Conservation (phyloP, 2,329 filamentous ascomycete species). For the Dactylonectria estremocensis region DNA sequence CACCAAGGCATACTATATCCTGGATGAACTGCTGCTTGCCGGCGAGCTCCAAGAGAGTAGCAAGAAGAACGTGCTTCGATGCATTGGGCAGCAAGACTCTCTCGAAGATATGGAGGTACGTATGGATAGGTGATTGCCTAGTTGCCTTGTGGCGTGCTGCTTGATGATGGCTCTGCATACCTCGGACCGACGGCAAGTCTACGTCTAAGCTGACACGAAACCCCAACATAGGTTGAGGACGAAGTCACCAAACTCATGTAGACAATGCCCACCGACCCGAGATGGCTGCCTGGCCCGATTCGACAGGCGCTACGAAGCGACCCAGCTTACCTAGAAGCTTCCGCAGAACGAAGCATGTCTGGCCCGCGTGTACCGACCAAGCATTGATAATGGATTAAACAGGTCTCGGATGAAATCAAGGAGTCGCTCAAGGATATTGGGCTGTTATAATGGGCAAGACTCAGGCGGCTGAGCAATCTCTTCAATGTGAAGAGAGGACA, state of each 20-base stretch:
- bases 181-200: conserved; percentile 32
- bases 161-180: conserved; percentile 37
- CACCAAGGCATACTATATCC: conserved; percentile 99
- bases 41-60: conserved; percentile 99
- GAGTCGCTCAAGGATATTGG: conserved; percentile 49
- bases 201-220: conserved; percentile 51
- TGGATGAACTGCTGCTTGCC: conserved; percentile 94
- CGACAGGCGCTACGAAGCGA: conserved; percentile 36
- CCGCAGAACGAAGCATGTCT: conserved; percentile 29
- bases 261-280: conserved; percentile 42
- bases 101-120: conserved; percentile 99
- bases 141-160: conserved; percentile 36
- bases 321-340: conserved; percentile 31
- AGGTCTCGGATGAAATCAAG: conserved; percentile 48
- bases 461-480: conserved; percentile 53
- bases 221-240: conserved; percentile 80
- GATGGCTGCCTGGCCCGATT: conserved; percentile 39
- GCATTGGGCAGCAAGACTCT: conserved; percentile 97
- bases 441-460: conserved; percentile 50
- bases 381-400: conserved; percentile 50
- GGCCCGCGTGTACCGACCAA: conserved; percentile 32
- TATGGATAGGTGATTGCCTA: conserved; percentile 49
- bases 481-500: conserved; percentile 54
- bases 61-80: conserved; percentile 98
- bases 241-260: conserved; percentile 94